Base-by-base conservation (phyloP, 441 rosid genomes). In the Biscutella laevigata region DNA sequence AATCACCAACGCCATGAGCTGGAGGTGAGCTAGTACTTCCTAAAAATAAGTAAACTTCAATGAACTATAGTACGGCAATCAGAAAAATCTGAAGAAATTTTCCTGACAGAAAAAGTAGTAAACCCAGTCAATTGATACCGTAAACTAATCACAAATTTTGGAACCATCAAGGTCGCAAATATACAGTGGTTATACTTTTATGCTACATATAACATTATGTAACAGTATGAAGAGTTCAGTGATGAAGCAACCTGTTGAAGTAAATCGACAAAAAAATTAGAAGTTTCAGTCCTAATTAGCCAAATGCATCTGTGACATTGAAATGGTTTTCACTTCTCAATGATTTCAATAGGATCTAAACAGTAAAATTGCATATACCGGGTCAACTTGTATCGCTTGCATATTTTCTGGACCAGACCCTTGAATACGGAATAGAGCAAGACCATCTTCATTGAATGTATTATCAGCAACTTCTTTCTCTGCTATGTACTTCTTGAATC, bases 331-430 rank as follows among this genome's bases (percentile, higher is more conserved):
- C 60, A 35, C 14, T 19, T 61, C 43, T 25, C 20, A 47, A 40
- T 56, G 53, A 57, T 42, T 36, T n/a, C 44, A 50, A 57, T 12
- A 49, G 39, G 48, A n/a, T 41, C 11, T 0, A 35, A 51, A 35
- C 4, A 1, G 12, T 0, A 29, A 21, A 50, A 12, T 27, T 33
- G 43, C 2, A 37, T 14, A 51, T 80, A 84, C 98, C 50, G 59
- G 76, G 42, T 84, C 86, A 68, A 90, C 90, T 80, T 90, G 98
- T 68, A 90, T 72, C 4, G 92, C 96, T 69, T 87, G 96, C 95
- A 87, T 78, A 70, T 72, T 78, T 35, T 69, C 69, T 3, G 83
- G 82, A 61, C 79, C 71, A 38, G 79, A 78, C 59, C 98, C 96
- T 65, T 87, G 96, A 61, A 90, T 74, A 32, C 85, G 92, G 69